phyloP scores from a whole-genome alignment of 1,284 basidiomycete species.

The Papiliotrema laurentii region DNA sequence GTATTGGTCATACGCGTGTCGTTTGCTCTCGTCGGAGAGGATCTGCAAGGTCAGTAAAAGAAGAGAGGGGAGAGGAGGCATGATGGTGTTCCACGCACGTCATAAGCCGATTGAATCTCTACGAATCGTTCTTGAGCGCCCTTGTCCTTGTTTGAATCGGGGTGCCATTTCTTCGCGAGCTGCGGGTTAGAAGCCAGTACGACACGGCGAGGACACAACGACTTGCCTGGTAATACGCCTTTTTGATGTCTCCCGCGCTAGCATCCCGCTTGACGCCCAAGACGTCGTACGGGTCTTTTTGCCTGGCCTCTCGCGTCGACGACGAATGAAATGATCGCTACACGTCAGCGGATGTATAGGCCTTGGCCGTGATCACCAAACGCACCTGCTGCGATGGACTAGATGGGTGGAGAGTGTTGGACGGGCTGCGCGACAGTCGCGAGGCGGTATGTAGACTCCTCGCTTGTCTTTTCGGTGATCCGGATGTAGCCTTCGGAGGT shows the following conservation, averaged over 20 bases:
- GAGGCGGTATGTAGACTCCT: constrained; percentile 3
- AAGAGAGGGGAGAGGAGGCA: no score
- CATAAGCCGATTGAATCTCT: constrained; percentile 96
- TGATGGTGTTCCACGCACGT: constrained; percentile 62
- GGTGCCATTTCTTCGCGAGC: constrained; percentile 97
- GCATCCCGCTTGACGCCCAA: constrained; percentile 86
- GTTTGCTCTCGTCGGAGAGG: constrained; percentile 90
- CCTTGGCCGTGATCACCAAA: no score
- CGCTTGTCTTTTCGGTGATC: background rate
- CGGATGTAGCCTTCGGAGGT: constrained; percentile 5
- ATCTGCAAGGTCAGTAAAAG: no score
- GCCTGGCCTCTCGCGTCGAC: constrained; percentile 51
- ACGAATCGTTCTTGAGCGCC: constrained; percentile 88
- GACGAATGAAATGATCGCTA: constrained; percentile 75
- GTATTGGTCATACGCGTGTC: constrained; percentile 88
- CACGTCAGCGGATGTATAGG: background rate
- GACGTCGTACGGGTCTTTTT: constrained; percentile 89
- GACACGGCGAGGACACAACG: background rate
- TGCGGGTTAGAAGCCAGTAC: constrained; percentile 44
- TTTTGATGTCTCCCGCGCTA: constrained; percentile 85
- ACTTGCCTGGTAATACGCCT: constrained; percentile 86
- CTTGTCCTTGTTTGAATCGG: constrained; percentile 93
- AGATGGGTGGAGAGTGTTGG: background rate
- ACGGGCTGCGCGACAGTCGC: constrained; percentile 3
- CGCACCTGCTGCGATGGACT: background rate